These are phyloP conservation scores for Lachnellula arida DNA, from an alignment of 2,329 filamentous ascomycete species.

Conservation along the genomic window DNA sequence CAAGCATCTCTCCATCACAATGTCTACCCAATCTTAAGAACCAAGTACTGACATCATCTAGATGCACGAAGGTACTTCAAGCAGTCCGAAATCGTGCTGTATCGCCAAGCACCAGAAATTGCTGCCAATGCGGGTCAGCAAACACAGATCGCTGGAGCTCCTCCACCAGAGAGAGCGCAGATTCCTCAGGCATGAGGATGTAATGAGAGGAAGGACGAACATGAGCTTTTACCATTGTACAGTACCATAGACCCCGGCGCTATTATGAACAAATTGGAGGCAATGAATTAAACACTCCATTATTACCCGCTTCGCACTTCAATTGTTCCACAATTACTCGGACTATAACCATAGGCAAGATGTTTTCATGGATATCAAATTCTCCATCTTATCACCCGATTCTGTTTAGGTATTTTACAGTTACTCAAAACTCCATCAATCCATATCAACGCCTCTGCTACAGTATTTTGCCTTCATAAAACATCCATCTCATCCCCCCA, in stretches of 20 bases:
- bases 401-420: conserved; percentile 9
- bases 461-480: conserved; percentile 23
- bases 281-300: not conserved
- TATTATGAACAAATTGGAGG: conserved; percentile 1
- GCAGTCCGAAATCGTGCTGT: conserved; percentile 97
- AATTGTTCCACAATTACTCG: not conserved
- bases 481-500: conserved; percentile 38
- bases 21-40: not conserved
- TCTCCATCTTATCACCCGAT: conserved; percentile 4
- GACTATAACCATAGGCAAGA: not conserved
- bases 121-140: conserved; percentile 32
- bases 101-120: conserved; percentile 69
- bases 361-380: conserved; percentile 8
- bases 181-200: conserved; percentile 13
- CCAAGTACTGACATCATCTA: conserved; percentile 34
- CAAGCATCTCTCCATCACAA: conserved; percentile 33
- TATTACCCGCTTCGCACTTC: not conserved
- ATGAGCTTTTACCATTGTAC: conserved; percentile 16
- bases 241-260: conserved; percentile 19
- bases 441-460: conserved; percentile 8
- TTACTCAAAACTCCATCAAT: conserved; percentile 9
- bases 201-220: conserved; percentile 1
- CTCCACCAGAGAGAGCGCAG: conserved; percentile 28
- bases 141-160: conserved; percentile 31
- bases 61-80: conserved; percentile 98